phyloP scores from a whole-genome alignment of 2,329 filamentous ascomycete species.

The Monosporascus sp. region DNA sequence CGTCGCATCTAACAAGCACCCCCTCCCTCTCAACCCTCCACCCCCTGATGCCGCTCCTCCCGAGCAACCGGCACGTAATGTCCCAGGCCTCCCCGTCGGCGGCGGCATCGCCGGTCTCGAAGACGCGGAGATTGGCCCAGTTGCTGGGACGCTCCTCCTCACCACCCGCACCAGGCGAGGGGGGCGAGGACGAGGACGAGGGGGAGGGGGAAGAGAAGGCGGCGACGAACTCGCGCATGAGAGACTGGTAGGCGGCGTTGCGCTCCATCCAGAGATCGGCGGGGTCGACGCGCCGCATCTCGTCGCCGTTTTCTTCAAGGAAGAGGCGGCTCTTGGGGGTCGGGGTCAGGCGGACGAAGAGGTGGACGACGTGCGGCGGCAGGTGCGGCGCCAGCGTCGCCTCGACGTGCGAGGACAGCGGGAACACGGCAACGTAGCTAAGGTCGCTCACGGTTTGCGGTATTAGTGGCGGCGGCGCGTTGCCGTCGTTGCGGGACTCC shows the following conservation, averaged over 20 bases:
- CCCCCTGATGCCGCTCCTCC: slow-evolving; percentile 26
- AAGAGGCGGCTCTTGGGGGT: slow-evolving; percentile 29
- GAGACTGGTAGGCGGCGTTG: slow-evolving; percentile 42
- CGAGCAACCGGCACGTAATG: slow-evolving; percentile 32
- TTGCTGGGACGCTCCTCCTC: slow-evolving; percentile 19
- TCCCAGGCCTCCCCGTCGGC: slow-evolving; percentile 42
- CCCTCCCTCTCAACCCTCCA: slow-evolving; percentile 43
- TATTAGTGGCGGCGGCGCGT: slow-evolving; percentile 24
- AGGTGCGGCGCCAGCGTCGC: slow-evolving; percentile 41
- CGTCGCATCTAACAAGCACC: slow-evolving; percentile 33
- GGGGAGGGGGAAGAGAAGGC: slow-evolving; percentile 16
- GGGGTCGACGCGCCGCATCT: slow-evolving; percentile 34
- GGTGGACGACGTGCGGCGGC: slow-evolving; percentile 42
- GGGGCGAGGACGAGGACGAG: slow-evolving; percentile 8
- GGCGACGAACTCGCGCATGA: slow-evolving; percentile 33
- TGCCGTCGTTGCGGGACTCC: slow-evolving; percentile 28
- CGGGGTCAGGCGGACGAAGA: slow-evolving; percentile 47
- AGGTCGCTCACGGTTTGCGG: slow-evolving; percentile 41
- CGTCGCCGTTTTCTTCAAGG: slow-evolving; percentile 27
- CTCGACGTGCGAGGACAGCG: slow-evolving; percentile 56
- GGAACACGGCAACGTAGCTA: slow-evolving; percentile 62
- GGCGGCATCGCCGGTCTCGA: slow-evolving; percentile 45
- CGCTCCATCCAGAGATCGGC: slow-evolving; percentile 50
- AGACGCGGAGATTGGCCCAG: slow-evolving; percentile 39
- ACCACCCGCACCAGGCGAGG: slow-evolving; percentile 5